phyloP scores from a whole-genome alignment of 768 basidiomycete species.

The Naematelia encephala region DNA sequence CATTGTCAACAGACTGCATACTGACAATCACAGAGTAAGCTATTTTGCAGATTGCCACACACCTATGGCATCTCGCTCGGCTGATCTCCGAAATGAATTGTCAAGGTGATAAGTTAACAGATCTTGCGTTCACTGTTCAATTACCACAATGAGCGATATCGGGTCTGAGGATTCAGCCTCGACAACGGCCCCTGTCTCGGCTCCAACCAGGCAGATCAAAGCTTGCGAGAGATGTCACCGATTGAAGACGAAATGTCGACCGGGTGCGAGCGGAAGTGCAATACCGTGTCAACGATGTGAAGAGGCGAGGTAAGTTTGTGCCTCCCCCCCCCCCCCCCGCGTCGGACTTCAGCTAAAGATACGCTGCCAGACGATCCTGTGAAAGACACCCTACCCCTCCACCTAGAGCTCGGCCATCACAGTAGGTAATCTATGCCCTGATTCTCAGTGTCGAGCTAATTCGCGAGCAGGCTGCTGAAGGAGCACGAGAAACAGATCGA shows the following conservation, averaged over 20 bases:
- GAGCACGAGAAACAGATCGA: constrained; percentile 2
- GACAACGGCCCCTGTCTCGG: too few relatives aligned
- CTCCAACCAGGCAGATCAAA: too few relatives aligned
- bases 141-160: too few relatives aligned
- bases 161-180: too few relatives aligned
- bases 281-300: constrained; percentile 1
- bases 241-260: constrained; percentile 2
- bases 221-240: constrained; percentile 1
- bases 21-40: too few relatives aligned
- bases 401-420: background rate
- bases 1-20: too few relatives aligned
- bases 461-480: background rate
- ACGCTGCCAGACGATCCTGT: background rate
- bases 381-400: background rate
- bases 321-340: background rate
- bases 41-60: too few relatives aligned
- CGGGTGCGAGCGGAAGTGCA: background rate
- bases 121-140: too few relatives aligned
- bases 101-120: too few relatives aligned
- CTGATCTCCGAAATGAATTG: too few relatives aligned
- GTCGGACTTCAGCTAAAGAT: background rate
- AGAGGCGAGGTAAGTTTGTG: background rate
- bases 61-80: too few relatives aligned
- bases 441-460: background rate
- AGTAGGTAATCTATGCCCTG: background rate